Percentiles rank a stretch among this genome's conserved stretches.
phyloP scores from a whole-genome alignment of 176 grass and related monocot species.

The Ananas comosus region DNA sequence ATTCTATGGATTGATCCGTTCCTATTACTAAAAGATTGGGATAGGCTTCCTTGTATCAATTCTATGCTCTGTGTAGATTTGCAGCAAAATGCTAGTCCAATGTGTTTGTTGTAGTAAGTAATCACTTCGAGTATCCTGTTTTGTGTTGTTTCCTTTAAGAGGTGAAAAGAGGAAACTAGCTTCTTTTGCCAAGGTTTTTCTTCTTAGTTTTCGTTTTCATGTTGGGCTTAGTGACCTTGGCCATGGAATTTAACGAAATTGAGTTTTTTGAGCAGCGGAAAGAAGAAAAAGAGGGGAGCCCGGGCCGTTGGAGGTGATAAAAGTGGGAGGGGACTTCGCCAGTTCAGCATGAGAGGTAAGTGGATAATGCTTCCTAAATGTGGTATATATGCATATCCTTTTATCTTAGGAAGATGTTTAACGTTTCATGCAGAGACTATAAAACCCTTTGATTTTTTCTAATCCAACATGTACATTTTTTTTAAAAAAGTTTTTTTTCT shows the following conservation, averaged over 20 bases:
- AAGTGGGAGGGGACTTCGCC: conserved; percentile 87
- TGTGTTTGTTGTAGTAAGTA: too few relatives aligned
- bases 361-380: background rate
- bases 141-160: too few relatives aligned
- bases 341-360: conserved; percentile 98
- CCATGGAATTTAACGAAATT: conserved; percentile 15
- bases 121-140: too few relatives aligned
- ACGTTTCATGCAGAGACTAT: conserved; percentile 1
- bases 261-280: conserved; percentile 37
- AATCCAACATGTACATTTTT: too few relatives aligned
- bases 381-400: background rate
- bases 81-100: too few relatives aligned
- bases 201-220: conserved; percentile 9
- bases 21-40: too few relatives aligned
- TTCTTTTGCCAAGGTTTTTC: background rate
- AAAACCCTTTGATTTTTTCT: too few relatives aligned
- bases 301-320: conserved; percentile 69
- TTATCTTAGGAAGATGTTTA: background rate
- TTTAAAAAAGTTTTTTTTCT: too few relatives aligned
- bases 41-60: too few relatives aligned
- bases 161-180: too few relatives aligned
- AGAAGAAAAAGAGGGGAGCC: conserved; percentile 89
- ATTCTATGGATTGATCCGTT: too few relatives aligned
- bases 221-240: background rate
- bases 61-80: too few relatives aligned